Conservation (phyloP, 202 grass and related monocot genomes). For the Cymbopogon flexuosus region DNA sequence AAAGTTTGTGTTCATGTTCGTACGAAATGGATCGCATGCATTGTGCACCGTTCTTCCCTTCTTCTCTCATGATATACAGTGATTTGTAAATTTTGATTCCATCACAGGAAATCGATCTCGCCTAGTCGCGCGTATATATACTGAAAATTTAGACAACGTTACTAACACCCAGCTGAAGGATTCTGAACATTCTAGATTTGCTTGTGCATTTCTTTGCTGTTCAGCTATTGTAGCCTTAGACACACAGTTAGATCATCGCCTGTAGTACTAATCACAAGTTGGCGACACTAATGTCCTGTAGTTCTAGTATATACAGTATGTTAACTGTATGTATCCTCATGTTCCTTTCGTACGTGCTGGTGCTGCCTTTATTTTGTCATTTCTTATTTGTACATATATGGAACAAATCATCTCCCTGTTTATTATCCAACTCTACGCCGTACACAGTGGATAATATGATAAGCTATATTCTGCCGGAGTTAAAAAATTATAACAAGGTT, state of each 20-base stretch:
- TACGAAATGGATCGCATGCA: neutral
- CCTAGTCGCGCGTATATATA: neutral
- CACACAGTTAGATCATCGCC: neutral
- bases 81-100: neutral
- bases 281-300: neutral
- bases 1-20: neutral
- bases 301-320: too few species aligned
- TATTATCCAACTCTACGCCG: neutral
- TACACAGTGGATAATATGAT: neutral
- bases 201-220: neutral
- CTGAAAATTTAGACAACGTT: neutral
- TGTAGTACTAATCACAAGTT: neutral
- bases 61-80: neutral
- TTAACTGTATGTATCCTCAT: neutral
- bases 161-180: neutral
- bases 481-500: conserved; percentile 11
- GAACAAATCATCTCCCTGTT: neutral
- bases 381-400: neutral
- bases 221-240: neutral
- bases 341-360: neutral
- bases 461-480: neutral
- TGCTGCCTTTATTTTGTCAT: neutral
- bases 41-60: neutral
- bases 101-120: neutral
- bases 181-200: neutral